Evolutionary conservation across 1,139 yeast species (phyloP), one percentile per base, ranked within the genome.

Genomic region (Sugiyamaella japonica): DNA sequence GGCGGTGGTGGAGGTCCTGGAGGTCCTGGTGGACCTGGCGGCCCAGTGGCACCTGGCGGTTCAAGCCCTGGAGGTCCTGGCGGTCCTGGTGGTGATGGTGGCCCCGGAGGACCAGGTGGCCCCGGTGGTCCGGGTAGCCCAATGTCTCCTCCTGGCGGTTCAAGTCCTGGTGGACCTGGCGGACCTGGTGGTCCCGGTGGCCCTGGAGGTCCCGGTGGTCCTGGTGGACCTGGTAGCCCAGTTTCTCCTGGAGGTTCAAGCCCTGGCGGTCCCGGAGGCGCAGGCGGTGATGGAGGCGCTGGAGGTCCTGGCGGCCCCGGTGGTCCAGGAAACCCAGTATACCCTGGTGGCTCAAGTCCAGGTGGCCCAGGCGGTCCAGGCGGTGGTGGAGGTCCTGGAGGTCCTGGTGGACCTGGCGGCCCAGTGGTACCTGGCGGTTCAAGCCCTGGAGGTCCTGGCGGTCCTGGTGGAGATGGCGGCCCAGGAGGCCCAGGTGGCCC

Each of bases 21-120:
- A 2, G 50, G 54, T 7, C 41, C 51, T 16, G 53, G 54, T 4
- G 36, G 45, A 7, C 50, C 50, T 10, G 50, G 38, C 16, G 23
- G 46, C 29, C 52, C 50, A 0, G 57, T 57, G 39, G 62, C 62
- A 36, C 67, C 69, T 40, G 53, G 59, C 16, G 59, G 58, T 38
- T 23, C 54, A 5, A n/a, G 15, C 23, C 50, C 50, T 13, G 59
- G 58, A 39, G 56, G 54, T 36, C 48, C 50, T 20, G 53, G 53
- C 12, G 38, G 55, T 16, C 4, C 38, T 7, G 47, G 50, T 37
- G 54, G 55, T 41, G 41, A 49, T 31, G 60, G 58, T 13, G 60
- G 59, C 7, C 51, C 52, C 2, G 60, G 58, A n/a, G 59, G 58
- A 3, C 47, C 49, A 3, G 60, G 60, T 6, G 61, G 56, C 38